These are phyloP conservation scores for Prunella vulgaris DNA, from an alignment of 257 asterid species.

Conservation along the genomic window DNA sequence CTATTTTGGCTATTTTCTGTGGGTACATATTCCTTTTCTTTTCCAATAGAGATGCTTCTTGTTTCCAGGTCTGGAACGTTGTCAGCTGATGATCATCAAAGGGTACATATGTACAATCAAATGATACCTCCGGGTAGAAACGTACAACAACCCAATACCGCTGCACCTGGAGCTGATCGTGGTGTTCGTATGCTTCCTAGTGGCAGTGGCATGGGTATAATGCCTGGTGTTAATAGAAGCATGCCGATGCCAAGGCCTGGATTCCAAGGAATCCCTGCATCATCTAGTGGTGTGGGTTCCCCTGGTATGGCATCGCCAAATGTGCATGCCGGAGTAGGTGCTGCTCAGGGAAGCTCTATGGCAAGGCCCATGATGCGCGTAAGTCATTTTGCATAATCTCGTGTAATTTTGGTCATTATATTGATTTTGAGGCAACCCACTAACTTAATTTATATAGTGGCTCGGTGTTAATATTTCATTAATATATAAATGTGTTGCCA, in stretches of 20 bases:
- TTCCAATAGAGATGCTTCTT: slow-evolving; percentile 55
- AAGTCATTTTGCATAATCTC: slow-evolving; percentile 25
- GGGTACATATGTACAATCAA: slow-evolving; percentile 70
- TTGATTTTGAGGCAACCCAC: neutral
- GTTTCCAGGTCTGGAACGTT: slow-evolving; percentile 61
- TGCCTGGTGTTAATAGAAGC: slow-evolving; percentile 57
- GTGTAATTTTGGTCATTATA: neutral
- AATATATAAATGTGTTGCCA: neutral
- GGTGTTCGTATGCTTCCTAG: slow-evolving; percentile 63
- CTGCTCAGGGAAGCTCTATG: slow-evolving; percentile 64
- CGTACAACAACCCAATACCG: slow-evolving; percentile 41
- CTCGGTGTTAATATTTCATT: neutral
- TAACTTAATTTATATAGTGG: neutral
- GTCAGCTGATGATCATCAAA: slow-evolving; percentile 78
- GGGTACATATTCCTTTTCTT: neutral
- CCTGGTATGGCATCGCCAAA: slow-evolving; percentile 61
- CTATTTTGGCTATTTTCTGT: slow-evolving; percentile 9
- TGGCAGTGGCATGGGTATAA: slow-evolving; percentile 57
- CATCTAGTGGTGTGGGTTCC: slow-evolving; percentile 63
- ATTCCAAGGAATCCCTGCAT: slow-evolving; percentile 58
- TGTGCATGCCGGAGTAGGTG: slow-evolving; percentile 61
- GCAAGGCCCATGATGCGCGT: slow-evolving; percentile 69
- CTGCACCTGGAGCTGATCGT: slow-evolving; percentile 70
- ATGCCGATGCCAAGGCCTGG: slow-evolving; percentile 72
- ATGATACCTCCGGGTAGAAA: slow-evolving; percentile 66